Base-by-base conservation (phyloP, 1,284 basidiomycete genomes). In the Heterobasidion occidentale region DNA sequence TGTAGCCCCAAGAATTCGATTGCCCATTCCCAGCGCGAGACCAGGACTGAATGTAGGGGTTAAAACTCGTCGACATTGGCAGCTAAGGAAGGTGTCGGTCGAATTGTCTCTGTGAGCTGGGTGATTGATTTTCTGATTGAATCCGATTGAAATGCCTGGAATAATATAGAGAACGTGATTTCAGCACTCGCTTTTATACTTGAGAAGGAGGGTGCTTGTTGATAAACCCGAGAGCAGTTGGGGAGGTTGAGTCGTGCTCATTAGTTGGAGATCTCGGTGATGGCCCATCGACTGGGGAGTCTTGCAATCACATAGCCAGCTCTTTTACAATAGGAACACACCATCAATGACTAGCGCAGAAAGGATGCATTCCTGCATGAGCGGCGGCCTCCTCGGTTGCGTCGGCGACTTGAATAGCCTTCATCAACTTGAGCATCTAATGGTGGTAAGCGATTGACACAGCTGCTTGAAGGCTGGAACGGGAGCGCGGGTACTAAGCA, bases 11-110 rank as follows among this genome's bases (percentile, higher is more conserved):
- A 0, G 57, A 55, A 9, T 36, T 27, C n/a, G 9, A 45, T 20
- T 49, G 47, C 47, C 11, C 48, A 7, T 57, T 57, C 2, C 51
- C 51, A 42, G 53, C 36, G 48, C 49, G 38, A 15, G 38, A 48
- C 61, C 61, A 62, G 51, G 56, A 56, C 51, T 62, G 61, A 2
- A 62, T 56, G 44, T 56, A 59, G 7, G 61, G 61, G 19, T 62
- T 62, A 55, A 62, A 62, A 36, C 58, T 49, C n/a, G 58, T 45
- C 2, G 59, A 61, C 59, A 60, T 58, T 17, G 14, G 46, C 5
- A 48, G 46, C n/a, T 36, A 15, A 51, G 11, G n/a, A 12, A 17
- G 15, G 8, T 35, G 34, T 38, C 14, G 7, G 12, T 14, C 17
- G 42, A 45, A 45, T 45, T 8, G 12, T 14, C 17, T 45, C 12